Conservation (phyloP, 352 stramenopile species). For the Pythium scleroteichum region DNA sequence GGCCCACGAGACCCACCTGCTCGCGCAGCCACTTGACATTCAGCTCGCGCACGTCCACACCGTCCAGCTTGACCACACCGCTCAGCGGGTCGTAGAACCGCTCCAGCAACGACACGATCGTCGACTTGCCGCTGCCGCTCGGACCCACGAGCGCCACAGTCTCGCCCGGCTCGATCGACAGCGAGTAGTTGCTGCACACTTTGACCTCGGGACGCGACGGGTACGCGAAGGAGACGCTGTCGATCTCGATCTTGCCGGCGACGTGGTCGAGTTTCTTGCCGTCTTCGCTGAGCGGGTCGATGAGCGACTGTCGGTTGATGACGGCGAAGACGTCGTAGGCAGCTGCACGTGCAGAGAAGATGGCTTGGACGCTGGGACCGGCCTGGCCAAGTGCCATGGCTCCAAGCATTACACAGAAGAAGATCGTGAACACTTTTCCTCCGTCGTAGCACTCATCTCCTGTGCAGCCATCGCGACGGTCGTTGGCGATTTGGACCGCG, state of each 20-base stretch:
- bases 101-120: no score
- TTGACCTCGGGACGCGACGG: no score
- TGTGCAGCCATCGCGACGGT: constrained; percentile 47
- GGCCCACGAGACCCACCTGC: no score
- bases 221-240: no score
- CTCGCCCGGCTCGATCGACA: no score
- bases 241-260: background rate
- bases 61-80: constrained; percentile 25
- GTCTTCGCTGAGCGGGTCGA: constrained; percentile 46
- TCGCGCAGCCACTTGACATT: constrained; percentile 28
- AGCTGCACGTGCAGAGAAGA: constrained; percentile 54
- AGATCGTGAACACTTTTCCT: constrained; percentile 58
- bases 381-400: constrained; percentile 76
- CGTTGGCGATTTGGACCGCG: constrained; percentile 60
- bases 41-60: constrained; percentile 51
- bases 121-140: no score
- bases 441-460: constrained; percentile 53
- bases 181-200: no score
- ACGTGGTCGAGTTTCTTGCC: constrained; percentile 33
- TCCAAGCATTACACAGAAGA: constrained; percentile 71
- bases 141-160: no score
- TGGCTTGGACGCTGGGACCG: constrained; percentile 58
- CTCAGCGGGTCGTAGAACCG: constrained; percentile 88
- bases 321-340: constrained; percentile 71
- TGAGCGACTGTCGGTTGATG: constrained; percentile 58